Evolutionary conservation across 176 grass and related monocot species (phyloP), one percentile per base, ranked within the genome.

Genomic region (Stipa capillata): DNA sequence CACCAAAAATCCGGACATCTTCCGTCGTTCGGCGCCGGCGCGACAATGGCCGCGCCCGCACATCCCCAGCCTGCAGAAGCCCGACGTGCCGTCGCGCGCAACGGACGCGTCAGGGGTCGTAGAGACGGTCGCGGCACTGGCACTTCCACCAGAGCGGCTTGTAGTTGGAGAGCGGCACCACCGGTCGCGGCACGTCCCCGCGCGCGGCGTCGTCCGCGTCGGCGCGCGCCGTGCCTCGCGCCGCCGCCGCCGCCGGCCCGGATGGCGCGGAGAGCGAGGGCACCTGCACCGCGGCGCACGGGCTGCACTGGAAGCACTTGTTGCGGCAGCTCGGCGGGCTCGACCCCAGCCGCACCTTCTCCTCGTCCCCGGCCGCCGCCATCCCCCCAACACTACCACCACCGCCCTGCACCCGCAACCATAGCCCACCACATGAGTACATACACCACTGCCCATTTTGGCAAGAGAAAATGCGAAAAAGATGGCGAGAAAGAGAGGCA

Each of bases 121-220:
- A 96, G 7, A 88, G 76, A 73, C 85, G 89, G 79, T 89, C 67
- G 67, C 89, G 68, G 81, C 93, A 96, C 51, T 68, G 86, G 81
- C 93, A 96, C 67, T 92, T 90, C 93, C 93, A 96, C 65, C 93
- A 90, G 14, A 92, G 74, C 32, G 89, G 93, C 64, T 96, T 96
- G 87, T 92, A 96, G 62, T 92, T 79, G 43, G 93, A 84, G 67
- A 80, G 79, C 76, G 70, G 65, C 41, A 77, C 72, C 18, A 67
- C 83, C 27, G 47, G 50, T 35, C 14, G 28, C 57, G n/a, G n/a
- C n/a, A 72, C 70, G 27, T 16, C 44, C 10, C 15, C 5, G 18
- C 29, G 39, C 8, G 36, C 0, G 67, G 25, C 43, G 31, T 6
- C 65, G n/a, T n/a, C n/a, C n/a, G n/a, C n/a, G n/a, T n/a, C n/a